Percentiles rank a stretch among this genome's conserved stretches.
Evolutionary conservation across 306 rosid genomes (phyloP).

Genomic region (Senna siamea): DNA sequence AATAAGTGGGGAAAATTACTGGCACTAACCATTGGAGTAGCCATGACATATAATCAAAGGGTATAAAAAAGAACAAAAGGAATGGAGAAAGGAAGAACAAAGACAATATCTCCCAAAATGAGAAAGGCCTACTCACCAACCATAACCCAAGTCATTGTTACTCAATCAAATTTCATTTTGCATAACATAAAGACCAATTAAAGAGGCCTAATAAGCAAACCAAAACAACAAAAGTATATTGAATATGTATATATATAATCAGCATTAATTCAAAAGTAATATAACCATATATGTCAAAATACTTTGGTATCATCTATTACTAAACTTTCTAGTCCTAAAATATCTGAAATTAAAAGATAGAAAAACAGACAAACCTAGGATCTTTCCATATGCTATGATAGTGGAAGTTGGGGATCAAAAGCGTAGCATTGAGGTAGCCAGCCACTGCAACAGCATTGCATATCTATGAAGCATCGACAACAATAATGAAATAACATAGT

Average conservation of each 20-base stretch:
- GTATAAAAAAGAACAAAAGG: not conserved
- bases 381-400: constrained; percentile 94
- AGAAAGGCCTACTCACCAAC: not conserved
- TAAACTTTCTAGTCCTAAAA: constrained; percentile 5
- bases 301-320: constrained; percentile 7
- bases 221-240: not conserved
- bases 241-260: not conserved
- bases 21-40: not conserved
- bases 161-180: not conserved
- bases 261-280: constrained; percentile 9
- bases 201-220: not conserved
- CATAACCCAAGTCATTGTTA: not conserved
- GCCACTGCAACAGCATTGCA: constrained; percentile 97
- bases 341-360: not conserved
- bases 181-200: not conserved
- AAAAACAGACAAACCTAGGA: constrained; percentile 67
- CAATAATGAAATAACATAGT: constrained; percentile 39
- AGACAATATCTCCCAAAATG: not conserved
- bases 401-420: constrained; percentile 81
- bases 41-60: not conserved
- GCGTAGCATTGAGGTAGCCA: constrained; percentile 89
- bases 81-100: not conserved
- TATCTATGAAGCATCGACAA: constrained; percentile 56
- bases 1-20: not conserved
- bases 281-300: not conserved